A percentile compares a stretch with the other conserved stretches of the same genome.
phyloP scores from a whole-genome alignment of 2,329 filamentous ascomycete species.

The Fusarium aywerte region DNA sequence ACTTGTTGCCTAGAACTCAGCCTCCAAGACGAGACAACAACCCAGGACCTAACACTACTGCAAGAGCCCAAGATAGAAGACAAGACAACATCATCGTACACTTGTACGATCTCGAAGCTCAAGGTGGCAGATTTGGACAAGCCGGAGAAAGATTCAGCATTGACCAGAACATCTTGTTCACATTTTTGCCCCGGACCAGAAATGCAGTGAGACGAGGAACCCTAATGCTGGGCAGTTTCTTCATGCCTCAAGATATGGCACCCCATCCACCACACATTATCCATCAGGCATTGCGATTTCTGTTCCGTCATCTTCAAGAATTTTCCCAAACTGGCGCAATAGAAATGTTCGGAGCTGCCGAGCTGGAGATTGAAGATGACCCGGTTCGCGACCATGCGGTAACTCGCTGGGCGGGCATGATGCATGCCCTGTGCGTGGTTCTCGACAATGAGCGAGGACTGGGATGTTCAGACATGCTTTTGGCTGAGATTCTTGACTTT shows the following conservation, averaged over 20 bases:
- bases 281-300: constrained; percentile 27
- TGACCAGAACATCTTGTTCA: constrained; percentile 13
- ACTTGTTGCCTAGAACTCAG: not conserved
- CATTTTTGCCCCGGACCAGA: constrained; percentile 27
- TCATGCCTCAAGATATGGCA: constrained; percentile 9
- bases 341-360: constrained; percentile 33
- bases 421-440: constrained; percentile 44
- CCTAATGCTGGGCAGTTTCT: constrained; percentile 27
- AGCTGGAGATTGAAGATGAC: constrained; percentile 20
- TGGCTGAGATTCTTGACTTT: constrained; percentile 41
- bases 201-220: constrained; percentile 21
- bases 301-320: constrained; percentile 35
- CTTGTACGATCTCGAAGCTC: constrained; percentile 14
- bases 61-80: constrained; percentile 1
- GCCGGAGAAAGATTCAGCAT: constrained; percentile 23
- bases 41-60: not conserved
- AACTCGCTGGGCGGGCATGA: constrained; percentile 25
- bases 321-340: constrained; percentile 17
- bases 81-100: constrained; percentile 22
- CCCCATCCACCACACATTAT: constrained; percentile 7
- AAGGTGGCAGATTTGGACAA: constrained; percentile 10
- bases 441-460: constrained; percentile 44
- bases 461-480: constrained; percentile 45
- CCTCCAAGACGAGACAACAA: not conserved
- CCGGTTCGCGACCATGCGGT: constrained; percentile 3